These are phyloP conservation scores for Croton laevigatus DNA, from an alignment of 441 rosid genomes.

Conservation along the genomic window DNA sequence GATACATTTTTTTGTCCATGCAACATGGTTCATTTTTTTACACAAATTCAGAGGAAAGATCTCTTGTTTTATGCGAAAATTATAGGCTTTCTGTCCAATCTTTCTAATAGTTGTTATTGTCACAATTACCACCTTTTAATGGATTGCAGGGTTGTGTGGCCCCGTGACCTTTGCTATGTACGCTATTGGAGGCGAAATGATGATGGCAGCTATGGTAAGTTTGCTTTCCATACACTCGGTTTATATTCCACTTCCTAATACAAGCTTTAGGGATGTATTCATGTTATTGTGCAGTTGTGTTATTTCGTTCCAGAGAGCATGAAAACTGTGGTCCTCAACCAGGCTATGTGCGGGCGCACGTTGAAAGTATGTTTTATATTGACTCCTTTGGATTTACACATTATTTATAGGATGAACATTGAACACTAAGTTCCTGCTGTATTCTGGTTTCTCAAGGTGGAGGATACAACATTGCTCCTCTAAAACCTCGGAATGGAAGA, in stretches of 20 bases:
- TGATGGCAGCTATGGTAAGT: slow-evolving; percentile 92
- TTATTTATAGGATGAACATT: slow-evolving; percentile 8
- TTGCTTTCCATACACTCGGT: slow-evolving; percentile 15
- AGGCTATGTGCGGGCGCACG: slow-evolving; percentile 95
- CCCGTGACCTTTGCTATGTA: slow-evolving; percentile 98
- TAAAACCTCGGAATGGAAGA: slow-evolving; percentile 80
- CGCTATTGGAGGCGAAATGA: slow-evolving; percentile 99
- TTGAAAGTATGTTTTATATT: slow-evolving; percentile 69
- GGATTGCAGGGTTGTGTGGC: slow-evolving; percentile 87
- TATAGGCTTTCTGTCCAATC: neutral
- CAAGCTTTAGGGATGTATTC: slow-evolving; percentile 16
- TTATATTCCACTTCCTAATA: slow-evolving; percentile 19
- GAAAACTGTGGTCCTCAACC: slow-evolving; percentile 93
- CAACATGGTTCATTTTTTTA: neutral
- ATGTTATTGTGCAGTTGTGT: slow-evolving; percentile 68
- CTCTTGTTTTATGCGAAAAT: slow-evolving; percentile 3
- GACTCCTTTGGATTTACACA: slow-evolving; percentile 15
- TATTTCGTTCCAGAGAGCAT: slow-evolving; percentile 99
- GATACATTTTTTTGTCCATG: neutral
- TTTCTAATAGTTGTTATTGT: neutral
- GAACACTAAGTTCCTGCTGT: neutral
- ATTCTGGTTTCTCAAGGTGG: slow-evolving; percentile 65
- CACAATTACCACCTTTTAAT: slow-evolving; percentile 6
- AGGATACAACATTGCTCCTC: slow-evolving; percentile 90
- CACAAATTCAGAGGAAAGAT: neutral